Conservation (phyloP, 176 grass and related monocot species). For the Rhipidocladum racemiflorum region DNA sequence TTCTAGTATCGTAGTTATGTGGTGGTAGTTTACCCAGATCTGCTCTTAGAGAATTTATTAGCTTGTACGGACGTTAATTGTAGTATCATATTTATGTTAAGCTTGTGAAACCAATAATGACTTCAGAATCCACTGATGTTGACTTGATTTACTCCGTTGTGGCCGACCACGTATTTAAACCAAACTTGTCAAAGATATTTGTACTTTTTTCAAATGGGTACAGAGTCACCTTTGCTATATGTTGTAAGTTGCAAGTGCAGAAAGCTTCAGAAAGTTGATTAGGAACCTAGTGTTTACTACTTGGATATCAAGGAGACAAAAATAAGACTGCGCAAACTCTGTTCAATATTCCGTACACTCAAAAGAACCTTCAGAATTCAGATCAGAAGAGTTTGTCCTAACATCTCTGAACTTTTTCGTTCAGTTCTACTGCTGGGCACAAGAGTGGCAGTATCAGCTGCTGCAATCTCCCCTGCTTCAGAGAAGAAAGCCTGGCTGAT, state of each 20-base stretch:
- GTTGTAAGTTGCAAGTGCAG: not conserved
- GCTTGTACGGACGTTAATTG: not conserved
- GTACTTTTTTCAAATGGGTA: not conserved
- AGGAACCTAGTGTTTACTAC: not conserved
- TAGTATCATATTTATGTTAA: not conserved
- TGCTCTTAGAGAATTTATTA: not conserved
- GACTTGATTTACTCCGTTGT: not conserved
- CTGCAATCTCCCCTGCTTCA: constrained; percentile 58
- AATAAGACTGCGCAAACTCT: not conserved
- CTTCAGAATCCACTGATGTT: not conserved
- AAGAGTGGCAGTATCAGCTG: constrained; percentile 82
- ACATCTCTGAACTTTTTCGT: not conserved
- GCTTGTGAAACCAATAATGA: not conserved
- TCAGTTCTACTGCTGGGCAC: constrained; percentile 84
- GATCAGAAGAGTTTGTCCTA: too few relatives aligned
- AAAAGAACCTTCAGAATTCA: too few relatives aligned
- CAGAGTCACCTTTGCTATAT: not conserved
- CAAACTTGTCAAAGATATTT: not conserved
- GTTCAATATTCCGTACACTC: not conserved
- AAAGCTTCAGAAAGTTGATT: not conserved
- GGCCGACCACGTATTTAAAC: not conserved
- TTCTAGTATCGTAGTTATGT: not conserved
- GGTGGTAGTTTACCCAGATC: not conserved
- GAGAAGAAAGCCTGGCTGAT: constrained; percentile 87
- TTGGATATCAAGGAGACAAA: not conserved